These are phyloP conservation scores for Lantana camara DNA, from an alignment of 257 asterid species.

Conservation along the genomic window DNA sequence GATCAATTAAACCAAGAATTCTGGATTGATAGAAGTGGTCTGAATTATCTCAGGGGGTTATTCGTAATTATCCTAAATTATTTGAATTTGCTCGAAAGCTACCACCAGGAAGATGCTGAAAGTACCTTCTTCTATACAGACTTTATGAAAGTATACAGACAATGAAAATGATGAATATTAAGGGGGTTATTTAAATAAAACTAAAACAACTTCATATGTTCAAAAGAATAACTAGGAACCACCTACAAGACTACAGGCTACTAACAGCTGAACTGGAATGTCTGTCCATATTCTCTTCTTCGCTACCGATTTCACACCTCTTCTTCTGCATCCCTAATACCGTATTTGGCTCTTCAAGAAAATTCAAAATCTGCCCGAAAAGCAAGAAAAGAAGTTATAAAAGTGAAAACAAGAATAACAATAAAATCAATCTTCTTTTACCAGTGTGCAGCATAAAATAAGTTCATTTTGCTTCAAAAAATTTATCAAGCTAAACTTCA, in stretches of 20 bases:
- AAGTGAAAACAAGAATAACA: no score
- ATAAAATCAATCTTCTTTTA: neutral
- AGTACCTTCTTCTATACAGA: neutral
- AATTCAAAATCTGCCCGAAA: conserved; percentile 54
- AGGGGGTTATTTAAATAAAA: neutral
- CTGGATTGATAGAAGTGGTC: no score
- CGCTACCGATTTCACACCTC: conserved; percentile 32
- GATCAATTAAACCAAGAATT: neutral
- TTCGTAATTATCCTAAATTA: no score
- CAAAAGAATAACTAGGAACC: conserved; percentile 21
- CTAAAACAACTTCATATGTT: neutral
- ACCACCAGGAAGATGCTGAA: neutral
- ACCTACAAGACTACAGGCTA: conserved; percentile 29
- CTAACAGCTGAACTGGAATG: conserved; percentile 32
- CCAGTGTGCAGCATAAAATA: neutral
- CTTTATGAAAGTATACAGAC: neutral
- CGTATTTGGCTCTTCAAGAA: conserved; percentile 53
- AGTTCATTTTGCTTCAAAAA: no score
- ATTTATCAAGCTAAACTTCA: neutral
- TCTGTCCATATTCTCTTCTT: conserved; percentile 29
- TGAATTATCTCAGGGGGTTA: no score
- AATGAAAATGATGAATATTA: neutral
- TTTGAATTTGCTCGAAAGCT: neutral
- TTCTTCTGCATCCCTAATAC: conserved; percentile 52
- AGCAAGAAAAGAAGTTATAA: neutral